A percentile compares a stretch with the other conserved stretches of the same genome.
These are phyloP conservation scores for Conticribra weissflogii DNA, from an alignment of 108 stramenopile genomes.

Conservation along the genomic window DNA sequence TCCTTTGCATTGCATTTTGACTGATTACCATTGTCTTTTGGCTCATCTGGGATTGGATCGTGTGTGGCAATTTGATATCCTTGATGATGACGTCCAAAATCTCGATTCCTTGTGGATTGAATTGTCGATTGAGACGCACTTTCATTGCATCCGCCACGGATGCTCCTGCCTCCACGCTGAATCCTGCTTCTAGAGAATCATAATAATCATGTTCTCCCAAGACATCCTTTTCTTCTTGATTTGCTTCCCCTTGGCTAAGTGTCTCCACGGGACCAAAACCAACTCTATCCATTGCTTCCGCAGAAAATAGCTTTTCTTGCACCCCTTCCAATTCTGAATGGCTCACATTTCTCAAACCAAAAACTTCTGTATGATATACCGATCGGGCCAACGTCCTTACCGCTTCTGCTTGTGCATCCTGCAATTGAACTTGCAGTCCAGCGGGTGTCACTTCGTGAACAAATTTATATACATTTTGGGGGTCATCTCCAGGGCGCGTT, in stretches of 20 bases:
- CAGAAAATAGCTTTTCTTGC: conserved; percentile 19
- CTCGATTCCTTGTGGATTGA: conserved; percentile 48
- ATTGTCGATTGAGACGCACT: conserved; percentile 47
- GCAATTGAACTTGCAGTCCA: conserved; percentile 51
- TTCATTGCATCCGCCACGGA: conserved; percentile 42
- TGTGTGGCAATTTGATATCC: conserved; percentile 47
- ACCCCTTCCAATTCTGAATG: conserved; percentile 14
- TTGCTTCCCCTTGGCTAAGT: conserved; percentile 3
- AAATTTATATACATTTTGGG: conserved; percentile 51
- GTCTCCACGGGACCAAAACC: conserved; percentile 10
- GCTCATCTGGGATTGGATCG: conserved; percentile 51
- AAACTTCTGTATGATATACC: conserved; percentile 58
- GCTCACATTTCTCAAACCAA: conserved; percentile 44
- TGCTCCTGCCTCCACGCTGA: conserved; percentile 28
- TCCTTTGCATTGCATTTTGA: conserved; percentile 51
- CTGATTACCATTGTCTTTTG: conserved; percentile 56
- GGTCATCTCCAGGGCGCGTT: conserved; percentile 45
- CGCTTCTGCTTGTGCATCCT: conserved; percentile 45
- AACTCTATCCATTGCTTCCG: conserved; percentile 19
- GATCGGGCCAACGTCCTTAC: conserved; percentile 51
- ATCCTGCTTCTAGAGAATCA: conserved; percentile 31
- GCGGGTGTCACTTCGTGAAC: conserved; percentile 61
- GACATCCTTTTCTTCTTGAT: conserved; percentile 21
- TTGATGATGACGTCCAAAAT: conserved; percentile 51
- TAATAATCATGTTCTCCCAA: conserved; percentile 39